A percentile compares a stretch with the other conserved stretches of the same genome.
Conservation (phyloP, 2,329 filamentous ascomycete genomes). For the Chaetomium globosum region DNA sequence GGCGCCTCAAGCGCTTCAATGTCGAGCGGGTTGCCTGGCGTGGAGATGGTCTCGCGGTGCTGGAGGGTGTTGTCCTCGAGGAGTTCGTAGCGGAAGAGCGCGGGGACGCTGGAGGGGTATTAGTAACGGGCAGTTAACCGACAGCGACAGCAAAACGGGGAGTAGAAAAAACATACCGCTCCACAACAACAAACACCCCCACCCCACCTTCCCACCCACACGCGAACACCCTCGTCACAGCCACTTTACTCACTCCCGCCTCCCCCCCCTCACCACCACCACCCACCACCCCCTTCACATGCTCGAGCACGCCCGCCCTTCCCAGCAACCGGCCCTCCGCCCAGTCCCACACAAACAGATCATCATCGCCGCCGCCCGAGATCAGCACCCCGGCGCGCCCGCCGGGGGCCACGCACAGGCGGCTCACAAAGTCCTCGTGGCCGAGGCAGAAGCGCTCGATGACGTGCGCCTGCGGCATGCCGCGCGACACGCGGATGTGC, state of each 20-base stretch:
- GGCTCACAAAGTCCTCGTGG: constrained; percentile 81
- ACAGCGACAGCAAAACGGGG: not conserved
- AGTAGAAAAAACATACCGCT: constrained; percentile 47
- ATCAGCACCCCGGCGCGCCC: constrained; percentile 65
- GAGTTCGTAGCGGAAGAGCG: constrained; percentile 64
- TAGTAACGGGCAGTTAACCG: constrained; percentile 15
- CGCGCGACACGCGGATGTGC: constrained; percentile 86
- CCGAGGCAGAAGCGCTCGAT: constrained; percentile 90
- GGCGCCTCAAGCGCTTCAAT: constrained; percentile 41
- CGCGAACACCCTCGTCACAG: constrained; percentile 50
- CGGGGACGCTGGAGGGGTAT: constrained; percentile 53
- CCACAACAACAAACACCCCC: constrained; percentile 48
- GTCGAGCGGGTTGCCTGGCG: constrained; percentile 69
- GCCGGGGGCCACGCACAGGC: constrained; percentile 64
- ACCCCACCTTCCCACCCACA: constrained; percentile 30
- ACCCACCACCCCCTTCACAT: constrained; percentile 42
- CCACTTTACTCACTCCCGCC: constrained; percentile 47
- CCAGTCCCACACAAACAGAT: constrained; percentile 85
- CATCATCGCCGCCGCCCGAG: constrained; percentile 83
- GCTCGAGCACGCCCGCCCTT: constrained; percentile 55
- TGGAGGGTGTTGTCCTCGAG: constrained; percentile 52
- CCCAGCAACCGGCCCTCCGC: constrained; percentile 55
- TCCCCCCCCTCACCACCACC: constrained; percentile 10
- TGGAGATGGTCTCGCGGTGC: constrained; percentile 53
- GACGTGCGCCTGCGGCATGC: constrained; percentile 76